Base-by-base conservation (phyloP, 306 rosid species). In the Ammopiptanthus mongolicus region DNA sequence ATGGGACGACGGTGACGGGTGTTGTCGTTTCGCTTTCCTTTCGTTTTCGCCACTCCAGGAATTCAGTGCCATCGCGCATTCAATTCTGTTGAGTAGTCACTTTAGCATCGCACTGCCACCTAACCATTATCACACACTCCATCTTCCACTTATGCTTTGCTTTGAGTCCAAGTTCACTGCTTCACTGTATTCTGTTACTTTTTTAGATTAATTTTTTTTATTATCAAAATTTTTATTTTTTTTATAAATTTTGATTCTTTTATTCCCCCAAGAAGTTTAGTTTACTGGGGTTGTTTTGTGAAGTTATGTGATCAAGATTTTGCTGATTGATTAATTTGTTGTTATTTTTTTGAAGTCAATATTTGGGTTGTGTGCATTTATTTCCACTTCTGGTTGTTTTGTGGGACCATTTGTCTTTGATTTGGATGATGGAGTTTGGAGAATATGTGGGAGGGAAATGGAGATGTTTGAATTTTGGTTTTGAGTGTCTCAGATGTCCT, bases 21-120 rank as follows among this genome's bases (percentile, higher is more conserved):
- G 91, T 80, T 86, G 82, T 37, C 31, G 46, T 83, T 88, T 88
- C n/a, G n/a, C 88, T 82, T 88, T 91, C 86, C 73, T 73, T 63
- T 65, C 63, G 59, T 56, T 85, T 59, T 80, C 76, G 42, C 33
- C 17, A 3, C 21, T 46, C 12, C 1, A 0, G 14, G 33, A 17
- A 69, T 15, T 68, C 75, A 75, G 36, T 69, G 46, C 65, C 76
- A 77, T 75, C 61, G 67, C 83, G 0, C 53, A 51, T 82, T 74
- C 22, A 17, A 7, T 77, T 81, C 71, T 78, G 93, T 80, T 91
- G 87, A 80, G 44, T 70, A 65, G 91, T 91, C 96, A 82, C 85
- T 84, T 79, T 83, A 66, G 87, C 73, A 52, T 65, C 84, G 34
- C 79, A 81, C 81, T 81, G 71, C 69, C 73, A 80, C 93, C 89